Evolutionary conservation across 768 basidiomycete species (phyloP).

Genomic region (Mrakia frigida): DNA sequence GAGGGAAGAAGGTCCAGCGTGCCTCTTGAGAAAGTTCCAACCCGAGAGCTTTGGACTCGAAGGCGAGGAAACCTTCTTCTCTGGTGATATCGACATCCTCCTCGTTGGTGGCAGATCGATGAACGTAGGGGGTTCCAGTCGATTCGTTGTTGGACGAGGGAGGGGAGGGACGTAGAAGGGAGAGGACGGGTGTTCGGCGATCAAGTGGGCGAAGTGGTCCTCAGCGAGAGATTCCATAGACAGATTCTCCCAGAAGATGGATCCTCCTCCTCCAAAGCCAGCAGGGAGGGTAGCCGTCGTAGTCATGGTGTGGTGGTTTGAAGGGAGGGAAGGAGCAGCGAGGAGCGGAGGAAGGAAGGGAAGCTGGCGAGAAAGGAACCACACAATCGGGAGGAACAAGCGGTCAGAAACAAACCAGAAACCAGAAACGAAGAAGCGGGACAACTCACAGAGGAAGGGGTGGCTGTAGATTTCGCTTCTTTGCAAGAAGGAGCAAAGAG

Average conservation of each 20-base stretch:
- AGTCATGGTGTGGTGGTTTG: neutral
- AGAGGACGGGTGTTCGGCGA: neutral
- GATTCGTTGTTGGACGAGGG: neutral
- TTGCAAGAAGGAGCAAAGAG: neutral
- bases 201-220: neutral
- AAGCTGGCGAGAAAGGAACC: neutral
- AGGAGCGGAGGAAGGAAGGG: neutral
- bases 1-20: neutral
- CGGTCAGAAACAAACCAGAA: no score
- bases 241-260: conserved; percentile 14
- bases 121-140: neutral
- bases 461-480: neutral
- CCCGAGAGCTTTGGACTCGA: neutral
- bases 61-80: neutral
- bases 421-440: no score
- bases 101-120: neutral
- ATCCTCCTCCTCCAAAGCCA: neutral
- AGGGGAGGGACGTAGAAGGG: neutral
- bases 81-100: neutral
- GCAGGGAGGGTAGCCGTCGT: neutral
- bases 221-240: neutral
- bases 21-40: neutral
- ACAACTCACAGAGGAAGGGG: neutral
- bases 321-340: neutral
- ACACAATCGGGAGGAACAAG: no score